These are phyloP conservation scores for Fusarium subglutinans DNA, from an alignment of 2,329 filamentous ascomycete genomes.

Conservation along the genomic window DNA sequence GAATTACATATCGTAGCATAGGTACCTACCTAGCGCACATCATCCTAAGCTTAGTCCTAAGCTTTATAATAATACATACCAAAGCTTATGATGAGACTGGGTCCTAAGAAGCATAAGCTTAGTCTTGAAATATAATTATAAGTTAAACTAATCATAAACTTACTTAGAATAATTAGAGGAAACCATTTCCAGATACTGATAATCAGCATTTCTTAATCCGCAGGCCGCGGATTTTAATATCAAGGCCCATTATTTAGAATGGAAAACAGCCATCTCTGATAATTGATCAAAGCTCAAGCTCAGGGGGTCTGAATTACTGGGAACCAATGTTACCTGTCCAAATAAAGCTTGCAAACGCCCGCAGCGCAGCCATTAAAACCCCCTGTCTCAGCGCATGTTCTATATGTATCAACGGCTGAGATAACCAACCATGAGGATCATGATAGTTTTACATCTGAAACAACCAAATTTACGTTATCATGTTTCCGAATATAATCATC, in stretches of 20 bases:
- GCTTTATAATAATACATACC: neutral
- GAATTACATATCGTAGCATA: too few species aligned
- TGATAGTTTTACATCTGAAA: slow-evolving; percentile 16
- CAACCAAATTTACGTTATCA: slow-evolving; percentile 19
- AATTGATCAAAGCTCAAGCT: slow-evolving; percentile 16
- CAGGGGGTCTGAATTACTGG: slow-evolving; percentile 3
- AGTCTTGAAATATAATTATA: neutral
- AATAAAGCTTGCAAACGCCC: slow-evolving; percentile 36
- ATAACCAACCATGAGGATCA: neutral
- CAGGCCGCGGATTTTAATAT: neutral
- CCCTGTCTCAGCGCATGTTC: slow-evolving; percentile 8
- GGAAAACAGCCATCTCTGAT: neutral
- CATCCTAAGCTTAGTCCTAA: neutral
- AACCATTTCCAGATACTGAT: neutral
- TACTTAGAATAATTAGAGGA: neutral
- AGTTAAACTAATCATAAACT: neutral
- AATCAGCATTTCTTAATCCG: neutral
- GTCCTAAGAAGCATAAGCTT: neutral
- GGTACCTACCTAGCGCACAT: neutral
- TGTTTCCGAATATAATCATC: neutral
- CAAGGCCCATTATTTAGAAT: neutral
- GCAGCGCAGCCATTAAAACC: slow-evolving; percentile 21
- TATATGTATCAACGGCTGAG: slow-evolving; percentile 4
- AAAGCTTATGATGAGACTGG: neutral
- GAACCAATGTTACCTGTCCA: slow-evolving; percentile 27